phyloP scores from a whole-genome alignment of 2,329 filamentous ascomycete genomes.

The Aciculosporium take region DNA sequence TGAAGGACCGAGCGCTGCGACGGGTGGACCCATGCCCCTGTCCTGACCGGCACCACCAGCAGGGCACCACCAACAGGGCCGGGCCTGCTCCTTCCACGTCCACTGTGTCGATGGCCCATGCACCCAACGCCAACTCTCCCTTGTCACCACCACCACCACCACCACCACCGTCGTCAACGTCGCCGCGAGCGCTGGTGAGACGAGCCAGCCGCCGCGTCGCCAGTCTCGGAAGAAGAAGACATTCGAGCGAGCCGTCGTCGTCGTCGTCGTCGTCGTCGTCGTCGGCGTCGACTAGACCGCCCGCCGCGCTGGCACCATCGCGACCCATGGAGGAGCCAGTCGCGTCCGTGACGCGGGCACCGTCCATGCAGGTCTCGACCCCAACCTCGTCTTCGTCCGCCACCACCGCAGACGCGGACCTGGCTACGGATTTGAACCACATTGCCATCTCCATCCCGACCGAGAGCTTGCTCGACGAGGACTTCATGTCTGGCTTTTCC shows the following conservation, averaged over 20 bases:
- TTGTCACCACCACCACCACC: not conserved
- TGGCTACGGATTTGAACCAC: slow-evolving; percentile 29
- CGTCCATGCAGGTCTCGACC: slow-evolving; percentile 3
- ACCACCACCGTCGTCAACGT: not conserved
- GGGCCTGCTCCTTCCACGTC: not conserved
- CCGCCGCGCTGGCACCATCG: slow-evolving; percentile 8
- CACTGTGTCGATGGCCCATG: too few species aligned
- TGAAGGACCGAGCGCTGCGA: too few species aligned
- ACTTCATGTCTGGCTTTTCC: slow-evolving; percentile 38
- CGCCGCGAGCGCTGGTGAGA: slow-evolving; percentile 12
- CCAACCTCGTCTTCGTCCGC: slow-evolving; percentile 12
- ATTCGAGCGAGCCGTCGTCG: slow-evolving; percentile 15
- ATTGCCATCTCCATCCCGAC: slow-evolving; percentile 43
- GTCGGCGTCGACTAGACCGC: too few species aligned
- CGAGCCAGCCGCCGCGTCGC: slow-evolving; percentile 16
- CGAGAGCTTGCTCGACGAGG: slow-evolving; percentile 42
- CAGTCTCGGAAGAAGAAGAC: slow-evolving; percentile 11
- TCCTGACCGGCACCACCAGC: not conserved
- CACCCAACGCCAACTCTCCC: too few species aligned
- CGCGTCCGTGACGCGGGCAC: slow-evolving; percentile 14
- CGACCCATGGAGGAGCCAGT: slow-evolving; percentile 10
- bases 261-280: too few species aligned
- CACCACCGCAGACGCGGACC: slow-evolving; percentile 10
- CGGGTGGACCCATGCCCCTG: too few species aligned
- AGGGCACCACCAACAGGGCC: not conserved